Base-by-base conservation (phyloP, 768 basidiomycete species). In the Mycena pura region DNA sequence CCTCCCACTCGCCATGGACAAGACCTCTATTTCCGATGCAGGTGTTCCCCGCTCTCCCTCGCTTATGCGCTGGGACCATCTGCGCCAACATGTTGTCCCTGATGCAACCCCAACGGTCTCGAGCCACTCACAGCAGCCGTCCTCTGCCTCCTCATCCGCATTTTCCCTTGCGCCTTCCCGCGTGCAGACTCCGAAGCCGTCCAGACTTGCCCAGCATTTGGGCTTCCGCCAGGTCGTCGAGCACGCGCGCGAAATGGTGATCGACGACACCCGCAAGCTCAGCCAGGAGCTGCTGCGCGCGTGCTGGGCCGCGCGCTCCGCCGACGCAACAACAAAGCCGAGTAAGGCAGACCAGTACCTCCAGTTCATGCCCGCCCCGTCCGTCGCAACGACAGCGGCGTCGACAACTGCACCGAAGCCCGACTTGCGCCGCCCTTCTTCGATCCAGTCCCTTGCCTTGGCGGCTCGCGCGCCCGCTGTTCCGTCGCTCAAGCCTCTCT, bases 201-300 rank as follows among this genome's bases (percentile, higher is more conserved):
- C 83, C 31, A 77, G 83, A 14, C 70, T 88, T 28, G 78, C 79
- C 6, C 79, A 74, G 13, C 71, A 79, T 44, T 71, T 87, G 13
- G 86, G 84, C 2, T 86, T 89, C 63, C 80, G 80, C 45, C 86
- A 90, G 22, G 84, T 89, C 13, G 88, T 90, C 1, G 89, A 91
- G 31, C 81, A 86, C 56, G 88, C 78, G 3, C 81, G 81, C 25
- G 86, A 85, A 53, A 76, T 78, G 38, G 75, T 76, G 19, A 73
- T 77, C 0, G 84, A 86, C 40, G 83, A 86, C 46, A 72, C 74
- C 15, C 78, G 77, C 14, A 80, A 77, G 64, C 82, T 90, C 47
- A 77, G 82, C 5, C 80, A 82, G 52, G 88, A 89, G 32, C 74
- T 92, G 3, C 74, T 81, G 61, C 81, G 76, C 57, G 82, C 86